Evolutionary conservation across 129 eudicot species (phyloP), one percentile per base, ranked within the genome.

Genomic region (Chrysanthemum lavandulifolium): DNA sequence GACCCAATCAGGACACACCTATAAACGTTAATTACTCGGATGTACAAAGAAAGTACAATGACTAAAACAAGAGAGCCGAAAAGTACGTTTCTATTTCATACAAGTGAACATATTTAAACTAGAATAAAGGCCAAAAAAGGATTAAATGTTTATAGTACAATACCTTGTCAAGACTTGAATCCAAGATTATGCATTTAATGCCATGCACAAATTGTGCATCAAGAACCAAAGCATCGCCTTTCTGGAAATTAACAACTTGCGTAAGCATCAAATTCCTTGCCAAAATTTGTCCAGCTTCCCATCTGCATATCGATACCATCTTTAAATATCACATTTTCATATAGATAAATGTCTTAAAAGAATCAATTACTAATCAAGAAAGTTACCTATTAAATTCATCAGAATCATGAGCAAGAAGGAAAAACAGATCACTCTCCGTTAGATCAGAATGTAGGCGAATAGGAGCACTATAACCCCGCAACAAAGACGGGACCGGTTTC

Each of bases 361-460:
- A 25, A 61, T 21, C 1, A 50, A 50, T 10, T 63, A n/a, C 31
- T 51, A 8, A 14, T 74, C 19, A 10, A 12, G 23, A 67, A 25
- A 67, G 55, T 51, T 88, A 90, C 99, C 97, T 89, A 74, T 94
- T 94, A 73, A 94, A 94, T 79, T 82, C 97, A 84, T 94, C 96
- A 31, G 96, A 94, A 87, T 94, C 99, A 78, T 94, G 89, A 69
- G 99, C 99, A 72, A 90, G 96, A 74, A 94, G 97, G 86, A 94
- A 90, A 81, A 83, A 84, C 31, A 94, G 72, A 83, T 90, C 94
- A 23, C 54, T 61, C 29, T 94, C 99, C 18, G 91, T 82, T 14
- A 94, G 92, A 83, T 94, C 99, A 70, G 99, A 86, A 48, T 90
- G 83, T 49, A 94, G 87, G n/a, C 94, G 91, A 55, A 94, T 83